Evolutionary conservation across 129 eudicot genomes (phyloP).

Genomic region (Chrysanthemum seticuspe): DNA sequence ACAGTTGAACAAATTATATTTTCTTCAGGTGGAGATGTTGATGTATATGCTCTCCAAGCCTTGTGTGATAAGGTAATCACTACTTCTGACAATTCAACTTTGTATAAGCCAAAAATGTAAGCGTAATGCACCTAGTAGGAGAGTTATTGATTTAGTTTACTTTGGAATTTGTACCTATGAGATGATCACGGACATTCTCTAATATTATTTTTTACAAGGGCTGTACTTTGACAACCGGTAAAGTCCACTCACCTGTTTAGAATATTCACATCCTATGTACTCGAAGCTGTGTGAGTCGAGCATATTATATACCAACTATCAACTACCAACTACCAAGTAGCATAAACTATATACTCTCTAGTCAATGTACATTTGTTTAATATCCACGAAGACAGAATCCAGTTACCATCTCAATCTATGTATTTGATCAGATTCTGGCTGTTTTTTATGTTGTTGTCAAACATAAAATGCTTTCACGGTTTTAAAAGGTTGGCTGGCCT

Average conservation of each 20-base stretch:
- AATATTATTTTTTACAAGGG: too few species aligned
- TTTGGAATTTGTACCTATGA: too few species aligned
- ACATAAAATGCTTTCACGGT: slow-evolving; percentile 18
- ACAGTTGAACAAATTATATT: slow-evolving; percentile 78
- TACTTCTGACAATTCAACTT: slow-evolving; percentile 8
- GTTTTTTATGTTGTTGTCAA: neutral
- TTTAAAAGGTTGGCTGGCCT: slow-evolving; percentile 92
- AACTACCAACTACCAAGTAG: neutral
- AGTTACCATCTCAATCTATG: slow-evolving; percentile 2
- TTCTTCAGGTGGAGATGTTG: slow-evolving; percentile 92
- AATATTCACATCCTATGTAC: too few species aligned
- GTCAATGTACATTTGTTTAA: neutral
- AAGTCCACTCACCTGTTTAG: too few species aligned
- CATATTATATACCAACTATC: neutral
- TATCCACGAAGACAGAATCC: neutral
- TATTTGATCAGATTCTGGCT: neutral
- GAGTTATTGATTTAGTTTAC: too few species aligned
- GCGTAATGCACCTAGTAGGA: neutral
- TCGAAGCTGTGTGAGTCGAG: too few species aligned
- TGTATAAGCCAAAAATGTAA: neutral
- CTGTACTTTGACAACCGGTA: too few species aligned
- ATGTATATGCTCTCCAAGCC: slow-evolving; percentile 79
- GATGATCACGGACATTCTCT: too few species aligned
- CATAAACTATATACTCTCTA: neutral
- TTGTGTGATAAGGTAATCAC: slow-evolving; percentile 81